phyloP scores from a whole-genome alignment of 768 basidiomycete species.

The Tricholoma flavovirens region DNA sequence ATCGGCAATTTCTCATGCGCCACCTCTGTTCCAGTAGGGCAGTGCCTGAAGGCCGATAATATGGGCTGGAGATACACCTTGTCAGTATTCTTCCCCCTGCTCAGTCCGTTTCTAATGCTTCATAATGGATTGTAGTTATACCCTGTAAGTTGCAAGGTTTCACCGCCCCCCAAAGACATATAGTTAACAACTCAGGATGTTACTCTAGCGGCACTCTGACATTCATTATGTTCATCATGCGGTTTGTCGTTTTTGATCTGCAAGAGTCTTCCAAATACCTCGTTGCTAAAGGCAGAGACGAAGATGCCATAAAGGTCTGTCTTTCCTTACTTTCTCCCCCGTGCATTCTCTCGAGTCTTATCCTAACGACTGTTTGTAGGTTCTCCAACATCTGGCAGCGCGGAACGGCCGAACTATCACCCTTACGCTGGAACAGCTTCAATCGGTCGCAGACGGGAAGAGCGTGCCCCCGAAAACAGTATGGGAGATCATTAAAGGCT shows the following conservation, averaged over 20 bases:
- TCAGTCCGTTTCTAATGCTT: not conserved
- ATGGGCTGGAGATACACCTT: constrained; percentile 59
- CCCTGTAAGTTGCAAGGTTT: not conserved
- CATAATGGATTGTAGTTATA: not conserved
- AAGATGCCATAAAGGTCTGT: constrained; percentile 44
- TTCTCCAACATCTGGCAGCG: constrained; percentile 42
- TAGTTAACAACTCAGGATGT: not conserved
- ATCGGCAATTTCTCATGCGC: constrained; percentile 51
- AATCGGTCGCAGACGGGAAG: constrained; percentile 20
- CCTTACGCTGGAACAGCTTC: constrained; percentile 41
- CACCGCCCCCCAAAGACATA: too few species aligned
- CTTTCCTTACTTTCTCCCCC: not conserved
- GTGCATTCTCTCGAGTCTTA: not conserved
- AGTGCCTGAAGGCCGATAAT: constrained; percentile 44
- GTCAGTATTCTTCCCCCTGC: constrained; percentile 20
- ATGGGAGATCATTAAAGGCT: constrained; percentile 25
- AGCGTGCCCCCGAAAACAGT: constrained; percentile 15
- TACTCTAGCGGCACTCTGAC: constrained; percentile 40
- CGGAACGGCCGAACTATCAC: constrained; percentile 40
- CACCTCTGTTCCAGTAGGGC: constrained; percentile 22
- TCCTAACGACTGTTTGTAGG: constrained; percentile 24
- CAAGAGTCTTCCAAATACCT: constrained; percentile 62
- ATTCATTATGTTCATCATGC: constrained; percentile 46
- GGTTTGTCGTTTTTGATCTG: constrained; percentile 52
- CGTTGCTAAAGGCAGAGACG: constrained; percentile 49